These are phyloP conservation scores for Aspergillus mulundensis DNA, from an alignment of 495 filamentous ascomycete species.

Conservation along the genomic window DNA sequence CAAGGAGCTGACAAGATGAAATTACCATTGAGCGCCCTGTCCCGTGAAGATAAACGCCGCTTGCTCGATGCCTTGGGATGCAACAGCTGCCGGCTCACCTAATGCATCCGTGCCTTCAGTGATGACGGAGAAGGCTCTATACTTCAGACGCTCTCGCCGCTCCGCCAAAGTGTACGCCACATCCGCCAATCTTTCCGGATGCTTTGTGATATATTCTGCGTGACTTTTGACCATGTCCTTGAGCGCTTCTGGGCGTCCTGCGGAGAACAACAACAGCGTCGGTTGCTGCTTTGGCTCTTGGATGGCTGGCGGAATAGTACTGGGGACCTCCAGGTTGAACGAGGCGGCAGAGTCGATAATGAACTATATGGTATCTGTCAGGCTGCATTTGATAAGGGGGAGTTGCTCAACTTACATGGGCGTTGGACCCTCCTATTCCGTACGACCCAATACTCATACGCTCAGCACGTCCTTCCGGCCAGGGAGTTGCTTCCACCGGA, in stretches of 20 bases:
- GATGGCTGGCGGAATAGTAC: too few relatives aligned
- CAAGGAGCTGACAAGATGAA: too few relatives aligned
- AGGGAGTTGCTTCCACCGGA: not conserved
- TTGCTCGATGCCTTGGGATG: not conserved
- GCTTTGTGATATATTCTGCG: not conserved
- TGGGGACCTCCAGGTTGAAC: not conserved
- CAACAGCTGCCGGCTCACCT: too few relatives aligned
- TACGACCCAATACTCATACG: not conserved
- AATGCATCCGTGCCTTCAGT: too few relatives aligned
- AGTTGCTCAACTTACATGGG: slow-evolving; percentile 20
- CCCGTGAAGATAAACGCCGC: slow-evolving; percentile 3
- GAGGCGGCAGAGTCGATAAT: slow-evolving; percentile 23
- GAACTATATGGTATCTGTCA: too few relatives aligned
- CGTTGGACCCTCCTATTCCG: not conserved
- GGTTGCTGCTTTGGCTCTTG: too few relatives aligned
- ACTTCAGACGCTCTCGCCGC: not conserved
- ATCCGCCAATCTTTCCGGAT: not conserved
- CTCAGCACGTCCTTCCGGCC: not conserved
- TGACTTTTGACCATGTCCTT: not conserved
- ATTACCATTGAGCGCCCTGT: slow-evolving; percentile 3
- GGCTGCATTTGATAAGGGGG: too few relatives aligned
- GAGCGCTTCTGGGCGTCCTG: not conserved
- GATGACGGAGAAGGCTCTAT: not conserved
- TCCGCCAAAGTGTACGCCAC: not conserved
- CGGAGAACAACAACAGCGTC: not conserved